These are phyloP conservation scores for Teratosphaeria nubilosa DNA, from an alignment of 2,329 filamentous ascomycete species.

Conservation along the genomic window DNA sequence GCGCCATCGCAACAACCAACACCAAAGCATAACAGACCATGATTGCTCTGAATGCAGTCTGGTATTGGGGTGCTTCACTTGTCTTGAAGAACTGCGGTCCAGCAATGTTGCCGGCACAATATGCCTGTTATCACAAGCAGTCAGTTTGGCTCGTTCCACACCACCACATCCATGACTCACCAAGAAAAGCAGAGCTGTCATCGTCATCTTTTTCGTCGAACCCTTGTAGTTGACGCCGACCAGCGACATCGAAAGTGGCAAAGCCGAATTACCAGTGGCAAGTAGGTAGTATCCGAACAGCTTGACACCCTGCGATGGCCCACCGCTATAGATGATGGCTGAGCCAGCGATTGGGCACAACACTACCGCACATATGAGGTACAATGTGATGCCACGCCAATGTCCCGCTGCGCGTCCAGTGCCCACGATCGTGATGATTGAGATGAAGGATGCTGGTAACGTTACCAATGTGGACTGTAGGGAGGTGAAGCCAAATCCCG, in stretches of 20 bases:
- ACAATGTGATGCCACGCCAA: background rate
- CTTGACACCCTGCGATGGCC: background rate
- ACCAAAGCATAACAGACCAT: background rate
- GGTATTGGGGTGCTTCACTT: slow-evolving; percentile 7
- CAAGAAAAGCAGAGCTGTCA: background rate
- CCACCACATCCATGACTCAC: slow-evolving; percentile 31
- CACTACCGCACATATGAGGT: background rate
- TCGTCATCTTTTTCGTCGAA: background rate
- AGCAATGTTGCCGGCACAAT: slow-evolving; percentile 38
- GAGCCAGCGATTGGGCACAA: background rate
- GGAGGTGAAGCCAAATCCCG: slow-evolving; percentile 37
- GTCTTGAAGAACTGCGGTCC: slow-evolving; percentile 6
- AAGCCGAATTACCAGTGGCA: background rate
- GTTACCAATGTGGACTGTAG: slow-evolving; percentile 30
- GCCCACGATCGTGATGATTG: slow-evolving; percentile 30
- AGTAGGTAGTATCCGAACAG: background rate
- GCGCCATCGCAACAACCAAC: background rate
- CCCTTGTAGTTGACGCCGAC: background rate
- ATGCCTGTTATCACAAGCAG: slow-evolving; percentile 27
- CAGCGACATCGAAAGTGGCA: background rate
- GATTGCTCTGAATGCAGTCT: slow-evolving; percentile 4
- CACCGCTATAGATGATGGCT: background rate
- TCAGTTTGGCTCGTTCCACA: slow-evolving; percentile 29
- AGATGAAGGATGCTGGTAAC: slow-evolving; percentile 21
- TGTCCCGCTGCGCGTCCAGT: background rate